A percentile compares a stretch with the other conserved stretches of the same genome.
Conservation (phyloP, 345 rosid species). For the Acer saccharum region DNA sequence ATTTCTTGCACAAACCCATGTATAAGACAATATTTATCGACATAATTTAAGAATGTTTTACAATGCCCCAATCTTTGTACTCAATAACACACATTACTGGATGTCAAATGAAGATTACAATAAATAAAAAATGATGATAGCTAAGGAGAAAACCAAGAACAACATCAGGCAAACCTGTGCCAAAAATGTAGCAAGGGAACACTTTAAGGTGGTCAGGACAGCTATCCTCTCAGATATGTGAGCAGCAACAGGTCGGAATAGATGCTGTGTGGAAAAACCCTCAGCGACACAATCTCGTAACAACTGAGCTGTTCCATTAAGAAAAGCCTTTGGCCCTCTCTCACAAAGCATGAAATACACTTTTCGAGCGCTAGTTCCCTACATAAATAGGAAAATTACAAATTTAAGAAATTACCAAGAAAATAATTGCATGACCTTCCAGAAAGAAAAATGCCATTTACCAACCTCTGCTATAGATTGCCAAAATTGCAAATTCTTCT, state of each 20-base stretch:
- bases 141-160: background rate
- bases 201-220: conserved; percentile 59
- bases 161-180: conserved; percentile 62
- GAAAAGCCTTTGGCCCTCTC: conserved; percentile 88
- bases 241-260: conserved; percentile 61
- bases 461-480: conserved; percentile 73
- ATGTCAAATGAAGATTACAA: too few species aligned
- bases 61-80: background rate
- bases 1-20: too few species aligned
- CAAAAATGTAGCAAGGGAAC: conserved; percentile 72
- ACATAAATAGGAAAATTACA: conserved; percentile 2
- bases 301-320: conserved; percentile 50
- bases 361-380: conserved; percentile 75
- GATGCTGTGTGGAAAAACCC: conserved; percentile 54
- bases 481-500: conserved; percentile 86
- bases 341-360: conserved; percentile 78
- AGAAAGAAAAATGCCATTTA: conserved; percentile 9
- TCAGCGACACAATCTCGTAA: conserved; percentile 25
- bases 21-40: too few species aligned
- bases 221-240: conserved; percentile 69
- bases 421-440: background rate
- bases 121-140: background rate
- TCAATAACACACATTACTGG: background rate
- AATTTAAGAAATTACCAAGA: background rate
- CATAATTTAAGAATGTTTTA: background rate